phyloP scores from a whole-genome alignment of 345 rosid species.

The Camelina laxa region DNA sequence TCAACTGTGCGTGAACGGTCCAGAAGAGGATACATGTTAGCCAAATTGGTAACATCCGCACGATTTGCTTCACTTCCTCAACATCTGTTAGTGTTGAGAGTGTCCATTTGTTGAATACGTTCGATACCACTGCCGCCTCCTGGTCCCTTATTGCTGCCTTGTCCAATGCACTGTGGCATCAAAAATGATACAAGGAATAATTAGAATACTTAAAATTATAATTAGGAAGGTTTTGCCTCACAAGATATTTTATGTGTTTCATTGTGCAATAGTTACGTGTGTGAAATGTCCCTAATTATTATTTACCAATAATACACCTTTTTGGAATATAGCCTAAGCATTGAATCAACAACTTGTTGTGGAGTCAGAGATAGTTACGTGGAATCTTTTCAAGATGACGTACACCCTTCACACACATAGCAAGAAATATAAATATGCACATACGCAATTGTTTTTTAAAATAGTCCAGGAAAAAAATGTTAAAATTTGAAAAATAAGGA shows the following conservation, averaged over 20 bases:
- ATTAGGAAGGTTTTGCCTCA: too few relatives aligned
- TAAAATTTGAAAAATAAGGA: not conserved
- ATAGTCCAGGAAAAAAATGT: not conserved
- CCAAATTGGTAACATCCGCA: constrained; percentile 94
- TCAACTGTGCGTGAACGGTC: constrained; percentile 96
- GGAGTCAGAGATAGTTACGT: constrained; percentile 22
- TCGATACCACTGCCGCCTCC: constrained; percentile 27
- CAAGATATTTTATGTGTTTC: not conserved
- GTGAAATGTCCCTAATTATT: not conserved
- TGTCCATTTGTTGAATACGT: constrained; percentile 65
- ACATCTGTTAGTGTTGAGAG: constrained; percentile 86
- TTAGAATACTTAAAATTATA: constrained; percentile 4
- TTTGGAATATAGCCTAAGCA: constrained; percentile 28
- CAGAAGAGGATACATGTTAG: constrained; percentile 87
- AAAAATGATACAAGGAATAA: not conserved
- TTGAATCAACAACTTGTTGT: constrained; percentile 12
- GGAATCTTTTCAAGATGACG: constrained; percentile 28
- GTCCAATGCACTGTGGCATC: constrained; percentile 73
- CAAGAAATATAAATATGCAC: not conserved
- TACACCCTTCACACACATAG: constrained; percentile 18
- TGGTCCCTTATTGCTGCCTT: constrained; percentile 76
- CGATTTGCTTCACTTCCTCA: constrained; percentile 88
- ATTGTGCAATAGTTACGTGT: not conserved
- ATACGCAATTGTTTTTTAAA: not conserved
- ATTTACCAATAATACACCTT: not conserved